Conservation (phyloP, 2,329 filamentous ascomycete species). For the Colletotrichum navitas region DNA sequence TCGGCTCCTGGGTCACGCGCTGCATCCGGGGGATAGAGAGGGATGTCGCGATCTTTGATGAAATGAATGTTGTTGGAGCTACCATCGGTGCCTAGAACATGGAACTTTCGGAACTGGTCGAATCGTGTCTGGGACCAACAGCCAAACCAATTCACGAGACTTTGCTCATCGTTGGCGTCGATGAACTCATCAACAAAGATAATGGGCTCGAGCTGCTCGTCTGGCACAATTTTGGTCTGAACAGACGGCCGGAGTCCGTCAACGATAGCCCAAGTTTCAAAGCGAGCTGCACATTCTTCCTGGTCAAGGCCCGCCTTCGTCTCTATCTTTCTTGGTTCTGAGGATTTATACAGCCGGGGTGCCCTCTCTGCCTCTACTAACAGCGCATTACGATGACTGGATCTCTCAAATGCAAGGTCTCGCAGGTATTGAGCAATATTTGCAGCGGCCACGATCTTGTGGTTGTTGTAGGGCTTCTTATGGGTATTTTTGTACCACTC, state of each 20-base stretch:
- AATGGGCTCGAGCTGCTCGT: slow-evolving; percentile 55
- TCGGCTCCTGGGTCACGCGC: slow-evolving; percentile 38
- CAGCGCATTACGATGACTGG: slow-evolving; percentile 7
- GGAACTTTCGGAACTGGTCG: slow-evolving; percentile 66
- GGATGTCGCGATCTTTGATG: slow-evolving; percentile 29
- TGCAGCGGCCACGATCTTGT: slow-evolving; percentile 49
- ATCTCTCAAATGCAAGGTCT: slow-evolving; percentile 43
- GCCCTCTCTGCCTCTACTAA: neutral
- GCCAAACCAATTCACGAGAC: slow-evolving; percentile 73
- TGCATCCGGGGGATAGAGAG: slow-evolving; percentile 23
- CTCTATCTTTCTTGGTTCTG: neutral
- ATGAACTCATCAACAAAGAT: slow-evolving; percentile 62
- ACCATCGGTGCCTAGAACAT: slow-evolving; percentile 63
- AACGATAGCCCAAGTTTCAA: slow-evolving; percentile 39
- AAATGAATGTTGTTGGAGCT: slow-evolving; percentile 26
- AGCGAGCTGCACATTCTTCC: slow-evolving; percentile 36
- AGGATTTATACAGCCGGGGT: neutral
- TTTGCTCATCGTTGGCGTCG: slow-evolving; percentile 71
- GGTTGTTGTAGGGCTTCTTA: slow-evolving; percentile 7
- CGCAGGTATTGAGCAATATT: slow-evolving; percentile 49
- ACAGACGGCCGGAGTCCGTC: slow-evolving; percentile 32
- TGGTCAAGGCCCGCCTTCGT: slow-evolving; percentile 11
- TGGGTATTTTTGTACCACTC: slow-evolving; percentile 49
- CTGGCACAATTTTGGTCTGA: slow-evolving; percentile 49
- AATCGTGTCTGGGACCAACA: slow-evolving; percentile 66